Evolutionary conservation across 768 basidiomycete species (phyloP).

Genomic region (Suillus discolor): DNA sequence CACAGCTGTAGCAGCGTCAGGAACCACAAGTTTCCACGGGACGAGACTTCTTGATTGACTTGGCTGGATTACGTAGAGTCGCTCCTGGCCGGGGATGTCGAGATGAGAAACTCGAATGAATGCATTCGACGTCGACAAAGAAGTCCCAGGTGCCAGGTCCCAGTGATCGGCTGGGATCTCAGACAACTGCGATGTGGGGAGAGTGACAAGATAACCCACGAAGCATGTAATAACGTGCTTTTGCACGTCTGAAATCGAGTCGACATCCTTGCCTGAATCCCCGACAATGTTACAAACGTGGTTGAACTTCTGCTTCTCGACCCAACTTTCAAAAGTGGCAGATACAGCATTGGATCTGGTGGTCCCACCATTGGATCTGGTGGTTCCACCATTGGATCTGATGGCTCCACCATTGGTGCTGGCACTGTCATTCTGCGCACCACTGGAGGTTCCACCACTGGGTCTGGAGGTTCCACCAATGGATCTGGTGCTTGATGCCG

Average conservation of each 20-base stretch:
- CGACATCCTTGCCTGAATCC: background rate
- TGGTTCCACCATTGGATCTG: too few species aligned
- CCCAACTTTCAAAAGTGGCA: background rate
- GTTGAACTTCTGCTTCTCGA: background rate
- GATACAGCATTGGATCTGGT: background rate
- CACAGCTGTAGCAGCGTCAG: background rate
- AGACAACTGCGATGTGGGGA: background rate
- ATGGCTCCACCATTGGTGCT: too few species aligned
- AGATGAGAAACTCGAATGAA: background rate
- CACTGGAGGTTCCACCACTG: too few species aligned
- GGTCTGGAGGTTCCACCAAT: background rate
- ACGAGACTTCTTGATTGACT: background rate
- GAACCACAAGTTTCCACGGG: background rate
- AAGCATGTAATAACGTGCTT: background rate
- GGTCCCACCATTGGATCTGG: too few species aligned
- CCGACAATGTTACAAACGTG: background rate
- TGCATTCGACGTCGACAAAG: background rate
- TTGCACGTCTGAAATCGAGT: background rate
- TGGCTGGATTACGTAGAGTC: background rate
- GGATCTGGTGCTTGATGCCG: background rate
- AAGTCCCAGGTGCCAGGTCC: background rate
- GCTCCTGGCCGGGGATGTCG: background rate
- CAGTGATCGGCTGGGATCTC: background rate
- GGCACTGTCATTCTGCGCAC: too few species aligned
- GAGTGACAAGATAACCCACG: background rate